Base-by-base conservation (phyloP, 2,329 filamentous ascomycete species). In the Neopestalotiopsis rosae region DNA sequence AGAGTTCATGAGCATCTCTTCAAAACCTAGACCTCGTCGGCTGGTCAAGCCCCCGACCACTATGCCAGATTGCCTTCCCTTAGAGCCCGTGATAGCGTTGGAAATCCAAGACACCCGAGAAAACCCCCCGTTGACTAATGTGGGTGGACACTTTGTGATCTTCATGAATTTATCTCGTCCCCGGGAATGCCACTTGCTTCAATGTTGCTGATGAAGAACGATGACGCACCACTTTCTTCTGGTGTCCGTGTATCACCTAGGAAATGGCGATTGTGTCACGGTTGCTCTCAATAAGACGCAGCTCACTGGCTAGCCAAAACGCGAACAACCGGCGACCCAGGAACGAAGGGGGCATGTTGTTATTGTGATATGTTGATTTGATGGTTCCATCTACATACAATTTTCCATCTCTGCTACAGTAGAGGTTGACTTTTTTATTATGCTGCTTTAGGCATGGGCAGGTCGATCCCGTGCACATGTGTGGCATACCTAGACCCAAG, bases 191-290 rank as follows among this genome's bases (percentile, higher is more conserved):
- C n/a, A 61, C 40, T 61, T 52, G 42, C 52, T 38, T 34, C 24
- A n/a, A 13, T 61, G 58, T 61, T 20, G 20, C 17, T 24, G 59
- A 40, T 62, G 9, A 20, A 40, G 63, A n/a, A 42, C 30, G 57
- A 68, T 69, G 69, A 70, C 62, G 67, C 67, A 66, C 58, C 49
- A 12, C 17, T 38, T 61, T 10, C 1, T n/a, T n/a, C 24, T 52
- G 24, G 45, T 52, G 32, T 32, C 57, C 30, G 30, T 30, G 69
- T 70, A 66, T 70, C 61, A 68, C 66, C 63, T 63, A 58, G 68
- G 63, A 59, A 58, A 68, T 42, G 45, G 65, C 30, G 68, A 62
- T 65, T 66, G 68, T 67, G 68, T 66, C 66, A 67, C 61, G 17
- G 20, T 57, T 52, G 10, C 5, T 20, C 10, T 24, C 4, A 32